Conservation (phyloP, 441 rosid species). For the Populus hybrid region DNA sequence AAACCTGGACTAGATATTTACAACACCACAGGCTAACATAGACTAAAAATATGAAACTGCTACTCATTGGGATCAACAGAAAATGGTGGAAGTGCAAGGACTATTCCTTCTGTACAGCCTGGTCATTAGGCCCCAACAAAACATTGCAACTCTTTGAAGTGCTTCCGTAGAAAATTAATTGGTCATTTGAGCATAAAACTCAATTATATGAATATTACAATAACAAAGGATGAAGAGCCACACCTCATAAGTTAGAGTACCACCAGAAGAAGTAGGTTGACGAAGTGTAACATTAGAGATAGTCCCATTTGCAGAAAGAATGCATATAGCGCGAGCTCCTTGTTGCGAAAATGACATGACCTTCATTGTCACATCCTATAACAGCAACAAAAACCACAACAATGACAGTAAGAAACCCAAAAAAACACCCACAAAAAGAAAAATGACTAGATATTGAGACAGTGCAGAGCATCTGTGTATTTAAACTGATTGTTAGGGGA, state of each 20-base stretch:
- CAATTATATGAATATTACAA: slow-evolving; percentile 1
- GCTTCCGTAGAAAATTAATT: not conserved
- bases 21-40: not conserved
- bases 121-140: not conserved
- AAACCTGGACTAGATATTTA: not conserved
- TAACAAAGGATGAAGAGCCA: slow-evolving; percentile 11
- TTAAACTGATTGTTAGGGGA: not conserved
- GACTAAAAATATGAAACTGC: not conserved
- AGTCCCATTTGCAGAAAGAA: slow-evolving; percentile 87
- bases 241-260: slow-evolving; percentile 95
- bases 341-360: slow-evolving; percentile 91
- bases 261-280: slow-evolving; percentile 83
- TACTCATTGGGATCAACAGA: not conserved
- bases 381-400: slow-evolving; percentile 3
- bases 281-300: slow-evolving; percentile 93
- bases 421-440: not conserved
- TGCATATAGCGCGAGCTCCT: slow-evolving; percentile 82
- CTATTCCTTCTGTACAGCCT: not conserved
- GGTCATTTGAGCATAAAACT: not conserved
- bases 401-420: not conserved
- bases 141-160: not conserved
- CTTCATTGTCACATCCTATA: slow-evolving; percentile 91
- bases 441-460: slow-evolving; percentile 1
- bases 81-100: not conserved
- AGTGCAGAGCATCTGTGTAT: not conserved